phyloP scores from a whole-genome alignment of 2,329 filamentous ascomycete genomes.

The Colletotrichum ledebouriae region DNA sequence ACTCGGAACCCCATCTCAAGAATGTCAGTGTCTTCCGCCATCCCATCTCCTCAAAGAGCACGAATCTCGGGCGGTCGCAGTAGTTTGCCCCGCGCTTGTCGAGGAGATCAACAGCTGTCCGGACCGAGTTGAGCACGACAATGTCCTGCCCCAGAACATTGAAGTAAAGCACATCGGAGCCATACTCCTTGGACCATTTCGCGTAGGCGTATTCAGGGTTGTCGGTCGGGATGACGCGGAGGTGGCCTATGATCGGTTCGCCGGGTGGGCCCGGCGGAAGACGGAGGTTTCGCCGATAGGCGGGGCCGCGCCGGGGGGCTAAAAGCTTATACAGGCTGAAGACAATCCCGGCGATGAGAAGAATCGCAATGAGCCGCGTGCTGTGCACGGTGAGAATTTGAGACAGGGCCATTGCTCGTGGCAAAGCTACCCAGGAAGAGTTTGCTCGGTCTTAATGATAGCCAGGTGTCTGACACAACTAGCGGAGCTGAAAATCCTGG shows the following conservation, averaged over 20 bases:
- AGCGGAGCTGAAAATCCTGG: not conserved
- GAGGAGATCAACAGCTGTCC: constrained; percentile 58
- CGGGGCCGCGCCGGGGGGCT: constrained; percentile 10
- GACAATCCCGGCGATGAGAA: constrained; percentile 25
- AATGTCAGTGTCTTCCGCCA: constrained; percentile 62
- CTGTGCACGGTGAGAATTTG: constrained; percentile 7
- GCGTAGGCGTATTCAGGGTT: constrained; percentile 51
- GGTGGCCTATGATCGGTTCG: constrained; percentile 59
- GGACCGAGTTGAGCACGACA: constrained; percentile 59
- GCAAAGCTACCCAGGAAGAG: not conserved
- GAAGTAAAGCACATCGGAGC: constrained; percentile 53
- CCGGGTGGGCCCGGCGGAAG: constrained; percentile 52
- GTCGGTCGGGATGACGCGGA: constrained; percentile 56
- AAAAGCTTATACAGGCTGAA: not conserved
- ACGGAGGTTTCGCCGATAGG: constrained; percentile 32
- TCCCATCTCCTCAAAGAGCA: constrained; percentile 58
- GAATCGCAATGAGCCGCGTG: constrained; percentile 20
- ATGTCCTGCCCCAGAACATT: constrained; percentile 50
- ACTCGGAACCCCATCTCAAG: constrained; percentile 56
- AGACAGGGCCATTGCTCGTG: constrained; percentile 8
- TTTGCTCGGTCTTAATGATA: not conserved
- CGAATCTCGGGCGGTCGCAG: constrained; percentile 59
- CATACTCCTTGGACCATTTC: constrained; percentile 62
- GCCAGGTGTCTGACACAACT: not conserved
- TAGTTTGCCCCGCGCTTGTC: constrained; percentile 61